A percentile compares a stretch with the other conserved stretches of the same genome.
phyloP scores from a whole-genome alignment of 441 rosid species.

The Jatropha multifida region DNA sequence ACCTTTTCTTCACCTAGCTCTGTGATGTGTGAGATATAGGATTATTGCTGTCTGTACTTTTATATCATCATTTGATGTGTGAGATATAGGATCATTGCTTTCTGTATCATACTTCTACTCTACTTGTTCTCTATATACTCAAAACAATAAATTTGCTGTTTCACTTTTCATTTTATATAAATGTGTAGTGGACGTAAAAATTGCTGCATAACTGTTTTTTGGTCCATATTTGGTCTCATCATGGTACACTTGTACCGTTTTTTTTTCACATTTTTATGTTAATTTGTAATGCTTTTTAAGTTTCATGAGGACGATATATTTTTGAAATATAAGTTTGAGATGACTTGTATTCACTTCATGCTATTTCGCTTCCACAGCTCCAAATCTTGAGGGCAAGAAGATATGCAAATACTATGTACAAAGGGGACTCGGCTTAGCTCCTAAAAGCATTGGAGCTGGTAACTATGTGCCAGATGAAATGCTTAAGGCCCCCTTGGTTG shows the following conservation, averaged over 20 bases:
- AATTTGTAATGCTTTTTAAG: background rate
- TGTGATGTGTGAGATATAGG: background rate
- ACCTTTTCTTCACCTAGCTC: background rate
- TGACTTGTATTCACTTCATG: background rate
- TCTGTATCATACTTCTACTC: background rate
- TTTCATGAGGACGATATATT: background rate
- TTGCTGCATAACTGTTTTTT: background rate
- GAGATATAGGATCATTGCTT: background rate
- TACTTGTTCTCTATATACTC: background rate
- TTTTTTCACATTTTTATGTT: background rate
- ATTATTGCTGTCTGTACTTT: background rate
- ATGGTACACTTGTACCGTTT: background rate
- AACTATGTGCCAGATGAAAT: constrained; percentile 22
- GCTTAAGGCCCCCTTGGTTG: constrained; percentile 42
- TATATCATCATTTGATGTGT: background rate
- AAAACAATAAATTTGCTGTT: background rate
- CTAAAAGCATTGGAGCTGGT: constrained; percentile 23
- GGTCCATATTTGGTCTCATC: background rate
- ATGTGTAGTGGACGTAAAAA: background rate
- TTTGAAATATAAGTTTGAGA: background rate
- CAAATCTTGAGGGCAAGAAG: constrained; percentile 44
- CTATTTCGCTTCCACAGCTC: constrained; percentile 31
- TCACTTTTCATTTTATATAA: background rate
- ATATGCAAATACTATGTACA: constrained; percentile 48
- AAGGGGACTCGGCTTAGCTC: constrained; percentile 50